phyloP scores from a whole-genome alignment of 257 asterid species.

The Catharanthus roseus region DNA sequence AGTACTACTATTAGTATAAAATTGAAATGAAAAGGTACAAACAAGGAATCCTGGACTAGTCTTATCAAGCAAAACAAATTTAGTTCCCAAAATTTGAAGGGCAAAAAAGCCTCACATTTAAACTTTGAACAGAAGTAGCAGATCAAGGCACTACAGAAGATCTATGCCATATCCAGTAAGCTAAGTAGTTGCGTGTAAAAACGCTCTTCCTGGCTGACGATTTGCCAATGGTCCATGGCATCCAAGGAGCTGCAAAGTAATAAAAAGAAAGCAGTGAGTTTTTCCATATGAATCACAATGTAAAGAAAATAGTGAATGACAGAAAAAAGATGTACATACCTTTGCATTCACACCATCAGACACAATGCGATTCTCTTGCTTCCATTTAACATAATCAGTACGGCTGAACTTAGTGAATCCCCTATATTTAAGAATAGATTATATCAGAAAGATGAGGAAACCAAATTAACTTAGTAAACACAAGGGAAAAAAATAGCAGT shows the following conservation, averaged over 20 bases:
- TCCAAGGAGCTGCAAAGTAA: constrained; percentile 33
- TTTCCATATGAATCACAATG: not conserved
- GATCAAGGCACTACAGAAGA: not conserved
- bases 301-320: not conserved
- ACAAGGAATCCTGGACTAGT: not conserved
- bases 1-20: no score
- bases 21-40: not conserved
- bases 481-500: not conserved
- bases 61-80: not conserved
- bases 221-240: constrained; percentile 40
- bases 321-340: constrained; percentile 24
- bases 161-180: not conserved
- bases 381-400: constrained; percentile 58
- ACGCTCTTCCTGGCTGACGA: constrained; percentile 42
- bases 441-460: not conserved
- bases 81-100: not conserved
- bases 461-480: not conserved
- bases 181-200: constrained; percentile 17
- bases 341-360: constrained; percentile 84
- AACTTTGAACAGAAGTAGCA: no score
- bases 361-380: constrained; percentile 55
- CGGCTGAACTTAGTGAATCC: constrained; percentile 70
- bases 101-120: constrained; percentile 4
- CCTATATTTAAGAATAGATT: constrained; percentile 23
- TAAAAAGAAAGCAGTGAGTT: not conserved